phyloP scores from a whole-genome alignment of 768 basidiomycete genomes.

The Glaciozyma martinii region DNA sequence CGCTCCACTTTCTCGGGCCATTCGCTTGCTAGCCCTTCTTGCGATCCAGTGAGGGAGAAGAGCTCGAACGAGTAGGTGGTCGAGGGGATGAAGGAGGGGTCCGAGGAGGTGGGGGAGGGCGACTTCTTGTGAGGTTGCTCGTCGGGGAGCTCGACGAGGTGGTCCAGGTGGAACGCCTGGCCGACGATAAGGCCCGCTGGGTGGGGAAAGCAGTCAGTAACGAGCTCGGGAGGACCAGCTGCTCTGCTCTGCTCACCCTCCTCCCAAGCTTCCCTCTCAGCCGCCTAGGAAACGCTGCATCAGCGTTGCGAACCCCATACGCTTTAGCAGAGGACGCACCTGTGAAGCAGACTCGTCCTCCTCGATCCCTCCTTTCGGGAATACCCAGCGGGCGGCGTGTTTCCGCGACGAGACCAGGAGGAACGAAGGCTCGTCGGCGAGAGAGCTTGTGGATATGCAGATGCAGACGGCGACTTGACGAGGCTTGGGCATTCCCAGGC shows the following conservation, averaged over 20 bases:
- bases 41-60: constrained; percentile 10
- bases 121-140: constrained; percentile 23
- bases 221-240: background rate
- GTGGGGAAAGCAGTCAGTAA: background rate
- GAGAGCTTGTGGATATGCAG: background rate
- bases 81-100: constrained; percentile 15
- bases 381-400: constrained; percentile 14
- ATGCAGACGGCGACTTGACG: constrained; percentile 21
- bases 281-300: background rate
- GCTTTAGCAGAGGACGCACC: background rate
- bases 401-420: constrained; percentile 16
- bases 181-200: constrained; percentile 3
- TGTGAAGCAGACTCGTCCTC: constrained; percentile 7
- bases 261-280: constrained; percentile 22
- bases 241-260: constrained; percentile 11
- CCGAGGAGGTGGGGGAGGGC: constrained; percentile 1
- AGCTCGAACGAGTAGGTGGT: constrained; percentile 28
- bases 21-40: background rate
- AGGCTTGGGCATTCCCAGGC: background rate
- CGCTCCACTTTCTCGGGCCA: constrained; percentile 28
- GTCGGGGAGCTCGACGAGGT: constrained; percentile 16
- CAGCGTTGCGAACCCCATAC: too few relatives aligned
- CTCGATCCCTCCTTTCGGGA: constrained; percentile 30
- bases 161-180: constrained; percentile 9
- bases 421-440: constrained; percentile 1